A percentile compares a stretch with the other conserved stretches of the same genome.
Conservation (phyloP, 331 rosid species). For the Quercus tomentella region DNA sequence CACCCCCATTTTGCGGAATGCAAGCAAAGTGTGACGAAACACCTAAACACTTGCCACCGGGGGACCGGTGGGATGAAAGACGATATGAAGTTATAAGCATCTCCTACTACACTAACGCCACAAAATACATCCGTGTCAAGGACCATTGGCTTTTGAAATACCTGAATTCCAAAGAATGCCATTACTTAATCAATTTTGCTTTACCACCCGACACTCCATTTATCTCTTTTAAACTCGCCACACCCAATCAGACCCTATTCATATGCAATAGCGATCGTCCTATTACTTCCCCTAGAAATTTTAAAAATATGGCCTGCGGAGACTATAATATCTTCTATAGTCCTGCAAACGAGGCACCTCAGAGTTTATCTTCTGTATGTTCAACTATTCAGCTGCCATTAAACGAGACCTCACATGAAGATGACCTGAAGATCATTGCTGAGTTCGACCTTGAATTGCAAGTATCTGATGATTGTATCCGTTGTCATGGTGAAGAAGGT, state of each 20-base stretch:
- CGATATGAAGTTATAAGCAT: too few relatives aligned
- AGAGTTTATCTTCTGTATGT: rapidly evolving
- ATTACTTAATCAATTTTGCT: rapidly evolving
- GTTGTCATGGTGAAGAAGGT: too few relatives aligned
- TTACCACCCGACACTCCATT: too few relatives aligned
- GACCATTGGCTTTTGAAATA: rapidly evolving
- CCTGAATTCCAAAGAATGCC: rapidly evolving
- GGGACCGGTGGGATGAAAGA: rapidly evolving
- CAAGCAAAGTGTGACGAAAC: rapidly evolving
- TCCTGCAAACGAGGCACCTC: too few relatives aligned
- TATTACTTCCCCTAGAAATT: rapidly evolving
- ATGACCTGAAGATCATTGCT: rapidly evolving
- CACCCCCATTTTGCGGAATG: rapidly evolving
- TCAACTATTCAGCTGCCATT: too few relatives aligned
- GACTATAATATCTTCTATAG: too few relatives aligned
- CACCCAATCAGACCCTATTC: too few relatives aligned
- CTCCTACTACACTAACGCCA: rapidly evolving
- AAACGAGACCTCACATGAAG: too few relatives aligned
- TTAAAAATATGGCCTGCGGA: rapidly evolving
- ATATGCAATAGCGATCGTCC: rapidly evolving
- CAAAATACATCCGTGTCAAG: too few relatives aligned
- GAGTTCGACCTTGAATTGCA: too few relatives aligned
- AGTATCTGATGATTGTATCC: too few relatives aligned
- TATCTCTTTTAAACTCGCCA: too few relatives aligned
- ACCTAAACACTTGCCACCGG: rapidly evolving